Percentiles rank a stretch among this genome's conserved stretches.
Evolutionary conservation across 2,329 filamentous ascomycete species (phyloP).

Genomic region (Aspergillus ochraceus): DNA sequence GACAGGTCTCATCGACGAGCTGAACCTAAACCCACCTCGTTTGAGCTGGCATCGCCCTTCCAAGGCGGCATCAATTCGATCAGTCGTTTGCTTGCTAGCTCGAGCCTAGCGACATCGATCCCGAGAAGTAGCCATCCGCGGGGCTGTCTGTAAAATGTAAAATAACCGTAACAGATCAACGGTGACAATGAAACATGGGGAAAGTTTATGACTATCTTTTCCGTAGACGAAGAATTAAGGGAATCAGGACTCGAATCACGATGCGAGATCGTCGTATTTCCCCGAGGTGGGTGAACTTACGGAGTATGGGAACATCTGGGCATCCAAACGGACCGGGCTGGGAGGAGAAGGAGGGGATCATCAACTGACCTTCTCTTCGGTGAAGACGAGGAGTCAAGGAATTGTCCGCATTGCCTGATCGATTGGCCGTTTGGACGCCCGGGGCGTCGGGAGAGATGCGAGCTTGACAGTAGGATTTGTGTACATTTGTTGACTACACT

Average conservation of each 20-base stretch:
- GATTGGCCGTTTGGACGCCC: slow-evolving; percentile 12
- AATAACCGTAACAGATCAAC: not conserved
- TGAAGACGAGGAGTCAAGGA: slow-evolving; percentile 8
- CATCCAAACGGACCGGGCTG: not conserved
- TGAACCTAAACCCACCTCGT: not conserved
- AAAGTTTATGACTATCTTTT: not conserved
- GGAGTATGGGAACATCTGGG: not conserved
- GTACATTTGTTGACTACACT: not conserved
- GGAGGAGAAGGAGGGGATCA: not conserved
- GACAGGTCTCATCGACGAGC: not conserved
- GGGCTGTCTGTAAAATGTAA: not conserved
- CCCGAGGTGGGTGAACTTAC: not conserved
- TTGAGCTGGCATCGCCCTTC: not conserved
- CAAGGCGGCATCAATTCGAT: not conserved
- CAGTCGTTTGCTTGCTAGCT: not conserved
- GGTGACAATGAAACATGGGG: too few relatives aligned
- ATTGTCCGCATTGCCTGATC: slow-evolving; percentile 11
- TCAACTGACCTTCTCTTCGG: slow-evolving; percentile 9
- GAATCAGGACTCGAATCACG: not conserved
- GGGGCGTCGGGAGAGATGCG: slow-evolving; percentile 12
- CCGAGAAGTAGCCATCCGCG: not conserved
- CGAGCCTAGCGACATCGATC: not conserved
- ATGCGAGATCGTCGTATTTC: not conserved
- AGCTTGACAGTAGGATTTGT: not conserved
- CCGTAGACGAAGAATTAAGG: not conserved